Evolutionary conservation across 768 basidiomycete species (phyloP).

Genomic region (Glaciozyma antarctica): DNA sequence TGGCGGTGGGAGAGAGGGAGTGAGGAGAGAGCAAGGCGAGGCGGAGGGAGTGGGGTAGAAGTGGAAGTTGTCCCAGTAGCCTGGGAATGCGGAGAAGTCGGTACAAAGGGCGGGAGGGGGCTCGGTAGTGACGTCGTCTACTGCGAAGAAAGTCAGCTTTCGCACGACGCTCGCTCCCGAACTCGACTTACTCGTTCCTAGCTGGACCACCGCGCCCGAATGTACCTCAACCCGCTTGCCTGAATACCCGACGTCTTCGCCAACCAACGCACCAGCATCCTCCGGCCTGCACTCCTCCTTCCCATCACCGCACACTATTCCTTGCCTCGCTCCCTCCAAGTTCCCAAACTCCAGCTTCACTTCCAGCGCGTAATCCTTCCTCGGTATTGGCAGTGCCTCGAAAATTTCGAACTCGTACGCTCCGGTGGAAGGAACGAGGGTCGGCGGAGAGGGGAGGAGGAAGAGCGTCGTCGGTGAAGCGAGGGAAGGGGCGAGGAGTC

Average conservation of each 20-base stretch:
- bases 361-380: background rate
- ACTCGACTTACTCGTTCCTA: background rate
- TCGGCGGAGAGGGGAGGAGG: background rate
- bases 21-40: constrained; percentile 10
- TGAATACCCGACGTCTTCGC: background rate
- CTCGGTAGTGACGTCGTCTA: background rate
- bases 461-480: background rate
- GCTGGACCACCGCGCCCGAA: background rate
- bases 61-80: constrained; percentile 13
- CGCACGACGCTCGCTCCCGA: background rate
- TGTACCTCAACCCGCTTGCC: background rate
- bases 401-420: background rate
- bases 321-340: background rate
- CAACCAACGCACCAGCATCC: background rate
- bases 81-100: constrained; percentile 12
- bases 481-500: background rate
- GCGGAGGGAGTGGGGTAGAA: constrained; percentile 2
- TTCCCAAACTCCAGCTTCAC: background rate
- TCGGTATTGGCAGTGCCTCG: background rate
- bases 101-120: background rate
- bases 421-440: background rate
- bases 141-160: background rate
- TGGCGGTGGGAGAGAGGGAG: constrained; percentile 5
- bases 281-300: background rate
- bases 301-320: background rate